These are phyloP conservation scores for Typha latifolia DNA, from an alignment of 176 grass and related monocot genomes.

Conservation along the genomic window DNA sequence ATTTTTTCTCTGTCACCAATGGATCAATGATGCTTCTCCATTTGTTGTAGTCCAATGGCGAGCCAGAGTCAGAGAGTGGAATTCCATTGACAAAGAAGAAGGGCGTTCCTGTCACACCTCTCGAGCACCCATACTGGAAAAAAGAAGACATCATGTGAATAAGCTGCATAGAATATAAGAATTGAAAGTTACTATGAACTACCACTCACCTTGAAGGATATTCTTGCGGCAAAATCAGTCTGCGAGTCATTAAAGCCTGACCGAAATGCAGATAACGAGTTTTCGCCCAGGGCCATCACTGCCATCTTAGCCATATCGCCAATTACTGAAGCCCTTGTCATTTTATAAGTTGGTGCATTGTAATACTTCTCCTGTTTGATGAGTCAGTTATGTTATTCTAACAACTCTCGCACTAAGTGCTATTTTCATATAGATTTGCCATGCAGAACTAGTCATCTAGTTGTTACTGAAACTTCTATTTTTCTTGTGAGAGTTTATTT, in stretches of 20 bases:
- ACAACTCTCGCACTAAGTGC: no score
- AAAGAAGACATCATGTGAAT: background rate
- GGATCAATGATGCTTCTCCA: slow-evolving; percentile 67
- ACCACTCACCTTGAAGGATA: slow-evolving; percentile 74
- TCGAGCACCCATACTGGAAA: slow-evolving; percentile 68
- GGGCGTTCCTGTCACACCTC: slow-evolving; percentile 72
- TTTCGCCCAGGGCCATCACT: slow-evolving; percentile 25
- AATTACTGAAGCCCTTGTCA: slow-evolving; percentile 39
- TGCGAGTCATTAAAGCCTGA: slow-evolving; percentile 59
- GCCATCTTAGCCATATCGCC: slow-evolving; percentile 43
- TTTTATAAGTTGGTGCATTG: slow-evolving; percentile 53
- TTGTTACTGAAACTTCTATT: no score
- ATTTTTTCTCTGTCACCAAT: slow-evolving; percentile 31
- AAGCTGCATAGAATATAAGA: background rate
- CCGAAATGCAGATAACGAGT: slow-evolving; percentile 29
- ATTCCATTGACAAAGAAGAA: slow-evolving; percentile 94
- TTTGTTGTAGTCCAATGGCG: slow-evolving; percentile 34
- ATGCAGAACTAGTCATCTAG: no score
- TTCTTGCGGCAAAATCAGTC: slow-evolving; percentile 46
- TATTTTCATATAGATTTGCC: no score
- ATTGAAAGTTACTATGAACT: background rate
- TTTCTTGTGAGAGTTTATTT: no score
- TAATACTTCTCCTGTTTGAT: slow-evolving; percentile 72
- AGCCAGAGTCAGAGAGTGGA: slow-evolving; percentile 29
- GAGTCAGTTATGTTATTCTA: background rate